Percentiles rank a stretch among this genome's conserved stretches.
Evolutionary conservation across 1,139 yeast species (phyloP).

Genomic region (Scheffersomyces segobiensis): DNA sequence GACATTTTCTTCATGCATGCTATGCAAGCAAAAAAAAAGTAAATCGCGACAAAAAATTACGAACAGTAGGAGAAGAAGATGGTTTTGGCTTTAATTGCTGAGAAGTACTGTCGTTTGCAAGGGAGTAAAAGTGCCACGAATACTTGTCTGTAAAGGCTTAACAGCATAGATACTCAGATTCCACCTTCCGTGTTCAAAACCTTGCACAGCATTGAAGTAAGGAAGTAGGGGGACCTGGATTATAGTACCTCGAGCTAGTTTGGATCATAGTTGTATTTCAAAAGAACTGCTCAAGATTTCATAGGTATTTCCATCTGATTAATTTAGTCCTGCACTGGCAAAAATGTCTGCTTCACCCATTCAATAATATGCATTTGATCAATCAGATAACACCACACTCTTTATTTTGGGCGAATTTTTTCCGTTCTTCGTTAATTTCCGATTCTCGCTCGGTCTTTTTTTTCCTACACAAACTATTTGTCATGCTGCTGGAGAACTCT

Average conservation of each 20-base stretch:
- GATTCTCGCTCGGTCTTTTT: neutral
- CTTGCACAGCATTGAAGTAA: neutral
- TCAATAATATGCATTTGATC: neutral
- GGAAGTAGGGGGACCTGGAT: neutral
- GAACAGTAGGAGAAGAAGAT: neutral
- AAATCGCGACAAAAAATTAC: neutral
- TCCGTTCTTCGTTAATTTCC: neutral
- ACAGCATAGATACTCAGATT: neutral
- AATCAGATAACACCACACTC: neutral
- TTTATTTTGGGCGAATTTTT: neutral
- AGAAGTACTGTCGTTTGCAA: neutral
- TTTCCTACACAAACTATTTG: neutral
- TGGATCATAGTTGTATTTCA: neutral
- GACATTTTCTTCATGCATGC: neutral
- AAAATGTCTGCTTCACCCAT: neutral
- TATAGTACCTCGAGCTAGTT: neutral
- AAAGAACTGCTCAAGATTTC: neutral
- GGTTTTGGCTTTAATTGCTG: neutral
- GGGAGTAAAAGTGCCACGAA: neutral
- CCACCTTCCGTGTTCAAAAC: neutral
- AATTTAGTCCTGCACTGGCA: neutral
- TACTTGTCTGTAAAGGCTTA: neutral
- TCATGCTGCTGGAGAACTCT: neutral
- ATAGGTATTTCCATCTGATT: neutral
- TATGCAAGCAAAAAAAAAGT: neutral